phyloP scores from a whole-genome alignment of 495 filamentous ascomycete genomes.

The Terfezia claveryi region DNA sequence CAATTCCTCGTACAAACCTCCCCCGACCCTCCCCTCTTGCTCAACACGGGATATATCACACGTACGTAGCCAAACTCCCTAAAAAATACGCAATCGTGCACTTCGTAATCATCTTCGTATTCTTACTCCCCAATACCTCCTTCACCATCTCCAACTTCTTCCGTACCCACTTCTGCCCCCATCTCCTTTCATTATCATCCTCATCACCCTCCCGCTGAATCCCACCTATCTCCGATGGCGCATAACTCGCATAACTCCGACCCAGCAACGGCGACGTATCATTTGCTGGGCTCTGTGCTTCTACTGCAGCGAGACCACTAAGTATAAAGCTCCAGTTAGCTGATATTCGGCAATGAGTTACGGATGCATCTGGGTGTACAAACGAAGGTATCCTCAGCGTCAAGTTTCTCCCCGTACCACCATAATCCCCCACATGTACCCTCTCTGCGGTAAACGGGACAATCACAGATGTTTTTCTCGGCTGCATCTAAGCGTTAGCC shows the following conservation, averaged over 20 bases:
- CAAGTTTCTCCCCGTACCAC: not conserved
- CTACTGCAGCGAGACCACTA: no score
- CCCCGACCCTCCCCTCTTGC: no score
- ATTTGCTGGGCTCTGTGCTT: not conserved
- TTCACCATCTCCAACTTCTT: not conserved
- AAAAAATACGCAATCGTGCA: slow-evolving; percentile 83
- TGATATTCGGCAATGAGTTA: no score
- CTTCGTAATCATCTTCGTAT: slow-evolving; percentile 41
- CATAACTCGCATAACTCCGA: not conserved
- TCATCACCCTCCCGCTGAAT: not conserved
- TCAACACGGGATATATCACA: slow-evolving; percentile 19
- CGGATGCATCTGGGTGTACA: not conserved
- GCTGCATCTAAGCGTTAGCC: not conserved
- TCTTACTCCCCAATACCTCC: slow-evolving; percentile 1
- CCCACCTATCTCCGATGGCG: no score
- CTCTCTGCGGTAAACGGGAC: not conserved
- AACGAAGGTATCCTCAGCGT: not conserved
- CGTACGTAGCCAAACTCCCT: slow-evolving; percentile 72
- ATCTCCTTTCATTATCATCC: not conserved
- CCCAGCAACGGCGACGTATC: not conserved
- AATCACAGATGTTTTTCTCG: not conserved
- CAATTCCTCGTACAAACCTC: not conserved
- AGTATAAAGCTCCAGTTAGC: not conserved
- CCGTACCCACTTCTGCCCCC: not conserved
- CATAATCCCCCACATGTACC: not conserved